Percentiles rank a stretch among this genome's conserved stretches.
Evolutionary conservation across 345 rosid genomes (phyloP).

Genomic region (Cardamine chenopodiifolia): DNA sequence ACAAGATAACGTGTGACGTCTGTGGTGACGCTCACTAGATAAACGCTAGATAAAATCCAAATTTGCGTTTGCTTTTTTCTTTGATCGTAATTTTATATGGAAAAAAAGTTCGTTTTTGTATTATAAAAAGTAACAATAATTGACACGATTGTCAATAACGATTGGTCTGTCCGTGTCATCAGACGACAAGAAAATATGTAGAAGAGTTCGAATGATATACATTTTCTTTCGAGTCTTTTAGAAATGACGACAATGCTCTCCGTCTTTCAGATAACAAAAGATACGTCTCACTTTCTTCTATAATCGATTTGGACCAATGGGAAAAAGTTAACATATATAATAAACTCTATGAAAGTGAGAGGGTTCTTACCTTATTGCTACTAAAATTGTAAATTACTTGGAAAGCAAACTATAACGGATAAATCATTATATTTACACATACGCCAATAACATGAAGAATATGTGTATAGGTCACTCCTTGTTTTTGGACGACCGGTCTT

Average conservation of each 20-base stretch:
- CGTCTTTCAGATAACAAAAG: constrained; percentile 2
- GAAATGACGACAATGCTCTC: not conserved
- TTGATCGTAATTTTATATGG: no score
- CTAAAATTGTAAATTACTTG: constrained; percentile 11
- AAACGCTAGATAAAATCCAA: constrained; percentile 6
- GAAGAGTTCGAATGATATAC: constrained; percentile 15
- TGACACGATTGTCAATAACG: not conserved
- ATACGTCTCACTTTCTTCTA: constrained; percentile 9
- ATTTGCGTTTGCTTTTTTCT: not conserved
- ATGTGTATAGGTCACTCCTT: constrained; percentile 48
- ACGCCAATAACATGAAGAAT: not conserved
- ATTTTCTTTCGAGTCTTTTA: not conserved
- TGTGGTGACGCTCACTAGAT: constrained; percentile 20
- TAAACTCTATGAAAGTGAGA: not conserved
- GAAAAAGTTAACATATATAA: not conserved
- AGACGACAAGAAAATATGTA: not conserved
- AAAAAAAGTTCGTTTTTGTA: no score
- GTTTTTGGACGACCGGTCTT: constrained; percentile 63
- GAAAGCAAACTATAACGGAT: constrained; percentile 1
- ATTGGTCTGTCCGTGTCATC: not conserved
- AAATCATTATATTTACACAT: constrained; percentile 12
- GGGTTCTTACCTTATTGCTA: not conserved
- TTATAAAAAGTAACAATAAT: no score
- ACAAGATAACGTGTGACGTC: constrained; percentile 26
- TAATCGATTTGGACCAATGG: not conserved